A percentile compares a stretch with the other conserved stretches of the same genome.
phyloP scores from a whole-genome alignment of 345 rosid genomes.

The Rubroshorea leprosula region DNA sequence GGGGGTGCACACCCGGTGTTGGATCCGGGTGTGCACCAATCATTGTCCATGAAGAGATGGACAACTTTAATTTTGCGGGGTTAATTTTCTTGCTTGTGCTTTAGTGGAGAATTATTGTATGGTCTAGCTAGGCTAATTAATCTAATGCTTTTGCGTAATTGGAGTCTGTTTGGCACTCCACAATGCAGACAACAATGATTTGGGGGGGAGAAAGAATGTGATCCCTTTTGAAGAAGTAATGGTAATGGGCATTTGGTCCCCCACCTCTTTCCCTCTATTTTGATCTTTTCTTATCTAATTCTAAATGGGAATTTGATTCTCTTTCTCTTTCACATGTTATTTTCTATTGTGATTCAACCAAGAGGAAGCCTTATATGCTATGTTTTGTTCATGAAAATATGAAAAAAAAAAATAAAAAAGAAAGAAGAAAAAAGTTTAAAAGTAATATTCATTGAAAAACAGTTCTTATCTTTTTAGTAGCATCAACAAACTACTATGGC shows the following conservation, averaged over 20 bases:
- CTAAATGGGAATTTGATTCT: conserved; percentile 24
- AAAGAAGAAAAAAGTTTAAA: too few relatives aligned
- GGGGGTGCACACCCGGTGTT: too few relatives aligned
- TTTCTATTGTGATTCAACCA: neutral
- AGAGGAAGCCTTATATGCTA: too few relatives aligned
- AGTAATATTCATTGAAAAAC: too few relatives aligned
- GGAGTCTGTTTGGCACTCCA: conserved; percentile 28
- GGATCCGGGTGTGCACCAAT: neutral
- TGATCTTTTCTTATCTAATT: neutral
- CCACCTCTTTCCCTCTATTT: conserved; percentile 1
- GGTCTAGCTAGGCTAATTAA: conserved; percentile 13
- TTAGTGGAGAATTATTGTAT: conserved; percentile 16
- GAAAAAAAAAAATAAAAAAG: too few relatives aligned
- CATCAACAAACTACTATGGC: too few relatives aligned
- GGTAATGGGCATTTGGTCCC: conserved; percentile 35
- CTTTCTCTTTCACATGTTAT: neutral
- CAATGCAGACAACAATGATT: conserved; percentile 33
- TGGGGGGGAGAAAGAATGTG: conserved; percentile 27
- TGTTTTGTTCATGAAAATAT: too few relatives aligned
- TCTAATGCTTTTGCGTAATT: conserved; percentile 8
- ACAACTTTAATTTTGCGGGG: neutral
- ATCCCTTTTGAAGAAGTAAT: conserved; percentile 31
- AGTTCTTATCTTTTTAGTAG: too few relatives aligned
- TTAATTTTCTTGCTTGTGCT: conserved; percentile 10
- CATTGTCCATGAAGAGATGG: neutral